Evolutionary conservation across 1,284 basidiomycete species (phyloP), one percentile per base, ranked within the genome.

Genomic region (Ceratobasidium papillatum): DNA sequence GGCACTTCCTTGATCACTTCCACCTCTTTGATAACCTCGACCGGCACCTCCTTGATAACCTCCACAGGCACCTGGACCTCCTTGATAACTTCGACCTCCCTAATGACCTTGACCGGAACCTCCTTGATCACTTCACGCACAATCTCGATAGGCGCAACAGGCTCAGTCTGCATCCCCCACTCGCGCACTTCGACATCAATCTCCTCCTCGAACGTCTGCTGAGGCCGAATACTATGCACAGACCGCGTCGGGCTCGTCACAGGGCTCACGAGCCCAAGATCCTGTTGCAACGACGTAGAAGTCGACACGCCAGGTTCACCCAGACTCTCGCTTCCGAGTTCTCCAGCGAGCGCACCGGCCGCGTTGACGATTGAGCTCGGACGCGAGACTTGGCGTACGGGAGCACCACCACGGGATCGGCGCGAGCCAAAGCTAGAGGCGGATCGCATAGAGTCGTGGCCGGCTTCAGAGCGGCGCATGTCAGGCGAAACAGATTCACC

Each of bases 161-260:
- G 78, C 69, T 87, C 88, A 0, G 88, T 91, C 83, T 91, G 91
- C 77, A 88, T 89, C 19, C 84, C 88, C 66, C 87, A 86, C 72
- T 93, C 91, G 14, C 82, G 84, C 45, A 86, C 88, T 80, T 89
- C 87, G 63, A 87, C 84, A 56, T 79, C 80, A 17, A 56, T 58
- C 79, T 78, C 76, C 81, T 79, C 78, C 77, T 79, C 43, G 78
- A 82, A 77, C 82, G 79, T 34, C 77, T 84, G 80, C 79, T 85
- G 81, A 75, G 84, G 81, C 30, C 83, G 80, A 75, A 85, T 77
- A 80, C 78, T 51, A 78, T 41, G 84, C 83, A 77, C 84, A 82
- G 68, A 84, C 84, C 58, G 82, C 81, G 75, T 84, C 78, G 80
- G 84, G 77, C 80, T 77, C 82, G 84, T 86, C 76, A 87, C 88